A percentile compares a stretch with the other conserved stretches of the same genome.
Evolutionary conservation across 2,329 filamentous ascomycete species (phyloP).

Genomic region (Lanzia echinophila): DNA sequence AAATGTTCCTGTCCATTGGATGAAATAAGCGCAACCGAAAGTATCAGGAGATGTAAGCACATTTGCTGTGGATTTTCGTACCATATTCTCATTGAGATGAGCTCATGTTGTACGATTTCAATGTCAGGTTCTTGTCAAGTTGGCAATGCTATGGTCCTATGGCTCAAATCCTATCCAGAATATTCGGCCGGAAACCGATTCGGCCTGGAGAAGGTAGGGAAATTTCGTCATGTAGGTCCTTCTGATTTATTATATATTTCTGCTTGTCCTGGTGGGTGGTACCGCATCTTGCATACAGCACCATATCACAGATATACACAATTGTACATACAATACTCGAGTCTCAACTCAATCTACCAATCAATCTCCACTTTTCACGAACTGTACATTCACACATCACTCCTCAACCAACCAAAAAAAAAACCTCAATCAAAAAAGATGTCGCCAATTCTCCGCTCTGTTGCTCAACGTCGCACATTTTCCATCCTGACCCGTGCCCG

Average conservation of each 20-base stretch:
- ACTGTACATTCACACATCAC: background rate
- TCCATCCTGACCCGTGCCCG: conserved; percentile 1
- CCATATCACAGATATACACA: background rate
- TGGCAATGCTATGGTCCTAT: background rate
- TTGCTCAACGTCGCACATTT: conserved; percentile 4
- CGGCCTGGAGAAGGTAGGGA: too few relatives aligned
- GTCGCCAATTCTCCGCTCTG: conserved; percentile 6
- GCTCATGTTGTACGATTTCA: background rate
- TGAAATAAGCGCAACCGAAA: background rate
- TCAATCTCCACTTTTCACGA: too few relatives aligned
- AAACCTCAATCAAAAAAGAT: background rate
- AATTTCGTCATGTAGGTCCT: too few relatives aligned
- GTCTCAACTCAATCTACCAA: background rate
- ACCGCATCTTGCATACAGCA: background rate
- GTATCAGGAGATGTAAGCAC: background rate
- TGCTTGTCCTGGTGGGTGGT: background rate
- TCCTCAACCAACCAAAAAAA: background rate
- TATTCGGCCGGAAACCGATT: too few relatives aligned
- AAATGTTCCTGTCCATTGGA: background rate
- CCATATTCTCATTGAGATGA: background rate
- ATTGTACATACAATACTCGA: background rate
- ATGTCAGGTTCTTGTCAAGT: background rate
- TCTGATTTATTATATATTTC: background rate
- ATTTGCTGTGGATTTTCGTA: background rate
- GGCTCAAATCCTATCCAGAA: too few relatives aligned